Conservation (phyloP, 139 green algal species). For the Picochlorum sp. region DNA sequence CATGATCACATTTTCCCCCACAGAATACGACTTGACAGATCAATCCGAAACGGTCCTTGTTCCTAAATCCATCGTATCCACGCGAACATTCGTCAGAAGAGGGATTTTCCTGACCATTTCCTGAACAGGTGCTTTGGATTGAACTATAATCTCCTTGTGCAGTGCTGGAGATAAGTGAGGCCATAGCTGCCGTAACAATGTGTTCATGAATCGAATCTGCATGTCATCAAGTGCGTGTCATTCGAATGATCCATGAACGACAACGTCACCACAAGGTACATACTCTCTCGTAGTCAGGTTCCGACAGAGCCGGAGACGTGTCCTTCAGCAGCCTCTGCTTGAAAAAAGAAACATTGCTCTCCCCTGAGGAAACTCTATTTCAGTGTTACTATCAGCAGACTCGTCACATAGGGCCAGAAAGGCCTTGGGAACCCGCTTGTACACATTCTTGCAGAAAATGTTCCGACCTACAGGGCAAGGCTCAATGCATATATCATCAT, state of each 20-base stretch:
- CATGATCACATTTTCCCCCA: constrained; percentile 55
- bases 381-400: constrained; percentile 4
- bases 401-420: constrained; percentile 10
- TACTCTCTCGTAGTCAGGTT: constrained; percentile 22
- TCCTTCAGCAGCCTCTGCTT: constrained; percentile 21
- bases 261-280: constrained; percentile 6
- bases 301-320: constrained; percentile 10
- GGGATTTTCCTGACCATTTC: constrained; percentile 14
- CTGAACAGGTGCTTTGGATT: constrained; percentile 20
- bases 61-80: constrained; percentile 48
- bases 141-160: constrained; percentile 23
- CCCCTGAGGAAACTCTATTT: constrained; percentile 1
- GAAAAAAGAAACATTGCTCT: constrained; percentile 4
- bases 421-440: neutral
- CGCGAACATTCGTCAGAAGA: constrained; percentile 32
- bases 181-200: constrained; percentile 25
- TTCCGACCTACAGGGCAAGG: constrained; percentile 1
- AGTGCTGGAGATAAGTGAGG: constrained; percentile 22
- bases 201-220: constrained; percentile 30
- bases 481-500: too few species aligned
- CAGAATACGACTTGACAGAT: constrained; percentile 56
- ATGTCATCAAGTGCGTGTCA: neutral
- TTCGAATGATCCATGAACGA: neutral
- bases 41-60: constrained; percentile 37
- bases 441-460: constrained; percentile 6